Evolutionary conservation across 176 grass and related monocot species (phyloP).

Genomic region (Puccinellia tenuiflora): DNA sequence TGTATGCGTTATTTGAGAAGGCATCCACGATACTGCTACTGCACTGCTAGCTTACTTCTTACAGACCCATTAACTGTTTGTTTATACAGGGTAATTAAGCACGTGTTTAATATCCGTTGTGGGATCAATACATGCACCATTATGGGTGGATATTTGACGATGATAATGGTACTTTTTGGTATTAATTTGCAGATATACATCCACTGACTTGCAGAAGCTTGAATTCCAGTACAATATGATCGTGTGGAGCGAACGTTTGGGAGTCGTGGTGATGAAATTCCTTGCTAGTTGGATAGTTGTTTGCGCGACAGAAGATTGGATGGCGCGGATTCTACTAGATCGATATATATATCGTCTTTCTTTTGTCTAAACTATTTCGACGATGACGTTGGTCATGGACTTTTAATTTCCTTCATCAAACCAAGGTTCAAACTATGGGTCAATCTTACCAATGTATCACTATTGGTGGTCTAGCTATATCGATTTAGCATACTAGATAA

Average conservation of each 20-base stretch:
- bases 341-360: too few relatives aligned
- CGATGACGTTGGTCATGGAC: background rate
- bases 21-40: too few relatives aligned
- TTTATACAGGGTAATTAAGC: background rate
- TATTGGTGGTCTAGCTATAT: background rate
- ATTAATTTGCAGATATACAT: background rate
- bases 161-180: background rate
- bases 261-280: background rate
- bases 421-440: background rate
- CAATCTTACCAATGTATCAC: background rate
- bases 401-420: background rate
- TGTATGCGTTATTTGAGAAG: too few relatives aligned
- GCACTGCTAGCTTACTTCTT: too few relatives aligned
- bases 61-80: too few relatives aligned
- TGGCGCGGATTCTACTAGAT: background rate
- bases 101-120: slow-evolving; percentile 22
- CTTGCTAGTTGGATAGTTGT: background rate
- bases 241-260: background rate
- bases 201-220: slow-evolving; percentile 4
- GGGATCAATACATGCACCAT: background rate
- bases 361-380: background rate
- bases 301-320: background rate
- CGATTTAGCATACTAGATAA: background rate
- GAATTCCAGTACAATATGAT: background rate
- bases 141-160: slow-evolving; percentile 6